Evolutionary conservation across 352 stramenopile genomes (phyloP), one percentile per base, ranked within the genome.

Genomic region (Globisporangium solare): DNA sequence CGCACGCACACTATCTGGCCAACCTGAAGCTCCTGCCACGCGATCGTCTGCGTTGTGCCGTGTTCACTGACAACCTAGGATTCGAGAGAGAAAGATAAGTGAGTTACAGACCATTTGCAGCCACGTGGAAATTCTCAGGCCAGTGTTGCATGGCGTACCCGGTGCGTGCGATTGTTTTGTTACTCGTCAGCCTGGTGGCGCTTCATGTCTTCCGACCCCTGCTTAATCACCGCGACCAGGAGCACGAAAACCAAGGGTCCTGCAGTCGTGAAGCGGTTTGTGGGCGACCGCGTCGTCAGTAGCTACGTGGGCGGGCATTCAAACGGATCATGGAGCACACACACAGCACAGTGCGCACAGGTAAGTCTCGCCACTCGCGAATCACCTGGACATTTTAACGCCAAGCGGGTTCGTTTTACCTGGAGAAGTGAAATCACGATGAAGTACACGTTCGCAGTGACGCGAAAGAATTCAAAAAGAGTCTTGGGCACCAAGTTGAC

Each of bases 401-500:
- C 27, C 24, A 27, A 27, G 24, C 2, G 24, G 24, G 24, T 27
- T 27, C 24, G 24, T 27, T 40, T 17, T 15, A 82, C 73, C 73
- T 98, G 96, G 15, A 98, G 79, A 35, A 93, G 56, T 11, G 89
- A 94, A 42, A 98, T 94, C 37, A 91, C 70, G n/a, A 98, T 67
- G 68, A 98, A 98, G 73, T 98, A 98, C 58, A 98, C 72, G 65
- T 98, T 98, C 31, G 89, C 92, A 47, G 97, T 88, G 54, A 94
- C 76, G 31, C 92, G 85, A 69, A 98, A 98, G 74, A 98, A 96
- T 65, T 98, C 88, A 46, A 93, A 84, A 51, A 97, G 87, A n/a
- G 84, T 90, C 77, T 97, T 83, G 15, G 95, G 94, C 45, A 98
- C 59, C 68, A 98, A 99, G 47, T 77, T 76, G 42, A 72, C 24